A percentile compares a stretch with the other conserved stretches of the same genome.
Evolutionary conservation across 2,329 filamentous ascomycete species (phyloP).

Genomic region (Fusarium nanum): DNA sequence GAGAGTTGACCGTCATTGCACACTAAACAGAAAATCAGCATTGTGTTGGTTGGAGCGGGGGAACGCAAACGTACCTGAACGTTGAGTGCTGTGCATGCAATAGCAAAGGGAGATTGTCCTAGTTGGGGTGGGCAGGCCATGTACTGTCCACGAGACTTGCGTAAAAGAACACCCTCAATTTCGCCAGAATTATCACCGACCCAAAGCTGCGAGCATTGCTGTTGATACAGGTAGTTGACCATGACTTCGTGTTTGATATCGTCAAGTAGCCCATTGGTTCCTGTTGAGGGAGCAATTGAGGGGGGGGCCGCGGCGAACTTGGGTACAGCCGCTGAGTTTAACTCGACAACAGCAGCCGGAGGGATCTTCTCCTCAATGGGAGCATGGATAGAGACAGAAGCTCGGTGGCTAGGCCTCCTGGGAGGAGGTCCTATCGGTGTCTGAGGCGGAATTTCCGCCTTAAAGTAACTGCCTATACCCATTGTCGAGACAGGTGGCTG

Average conservation of each 20-base stretch:
- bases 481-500: slow-evolving; percentile 54
- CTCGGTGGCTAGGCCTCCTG: slow-evolving; percentile 33
- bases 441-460: slow-evolving; percentile 53
- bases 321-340: slow-evolving; percentile 60
- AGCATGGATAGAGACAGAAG: slow-evolving; percentile 39
- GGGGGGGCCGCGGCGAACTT: slow-evolving; percentile 63
- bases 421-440: slow-evolving; percentile 26
- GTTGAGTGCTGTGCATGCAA: slow-evolving; percentile 75
- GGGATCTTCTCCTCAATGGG: slow-evolving; percentile 54
- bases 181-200: slow-evolving; percentile 75
- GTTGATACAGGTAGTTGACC: slow-evolving; percentile 85
- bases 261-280: slow-evolving; percentile 67
- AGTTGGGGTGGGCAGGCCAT: slow-evolving; percentile 78
- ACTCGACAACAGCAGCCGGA: slow-evolving; percentile 55
- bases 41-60: neutral
- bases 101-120: slow-evolving; percentile 70
- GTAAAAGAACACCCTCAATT: slow-evolving; percentile 77
- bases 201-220: slow-evolving; percentile 81
- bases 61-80: slow-evolving; percentile 66
- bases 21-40: slow-evolving; percentile 59
- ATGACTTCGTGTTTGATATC: slow-evolving; percentile 86
- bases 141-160: slow-evolving; percentile 75
- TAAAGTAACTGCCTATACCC: slow-evolving; percentile 73
- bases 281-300: slow-evolving; percentile 63
- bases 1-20: slow-evolving; percentile 83